Evolutionary conservation across 148 eudicot species (phyloP).

Genomic region (Simmondsia chinensis): DNA sequence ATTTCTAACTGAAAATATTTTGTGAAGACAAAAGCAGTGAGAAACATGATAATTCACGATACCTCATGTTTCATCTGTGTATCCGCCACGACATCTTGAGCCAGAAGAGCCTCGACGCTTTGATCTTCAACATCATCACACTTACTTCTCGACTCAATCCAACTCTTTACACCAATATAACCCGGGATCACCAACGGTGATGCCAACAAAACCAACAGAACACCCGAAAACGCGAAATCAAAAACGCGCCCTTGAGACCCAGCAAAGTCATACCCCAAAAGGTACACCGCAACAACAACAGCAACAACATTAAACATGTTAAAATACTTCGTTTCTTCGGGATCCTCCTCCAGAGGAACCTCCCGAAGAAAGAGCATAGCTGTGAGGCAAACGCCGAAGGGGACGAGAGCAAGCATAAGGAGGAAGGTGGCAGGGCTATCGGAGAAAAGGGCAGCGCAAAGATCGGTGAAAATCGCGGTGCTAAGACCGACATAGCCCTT

Average conservation of each 20-base stretch:
- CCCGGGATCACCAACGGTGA: slow-evolving; percentile 45
- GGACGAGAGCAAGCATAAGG: slow-evolving; percentile 44
- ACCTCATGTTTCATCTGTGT: slow-evolving; percentile 6
- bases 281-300: slow-evolving; percentile 48
- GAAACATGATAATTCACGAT: too few species aligned
- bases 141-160: slow-evolving; percentile 5
- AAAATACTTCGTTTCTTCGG: slow-evolving; percentile 39
- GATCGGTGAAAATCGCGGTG: slow-evolving; percentile 65
- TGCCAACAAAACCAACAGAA: slow-evolving; percentile 45
- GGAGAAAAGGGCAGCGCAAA: slow-evolving; percentile 48
- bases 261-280: slow-evolving; percentile 36
- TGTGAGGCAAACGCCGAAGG: slow-evolving; percentile 43
- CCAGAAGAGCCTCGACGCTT: slow-evolving; percentile 37
- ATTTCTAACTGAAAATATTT: too few species aligned
- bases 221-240: slow-evolving; percentile 23
- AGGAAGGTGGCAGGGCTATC: slow-evolving; percentile 49
- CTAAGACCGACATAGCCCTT: slow-evolving; percentile 72
- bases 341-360: slow-evolving; percentile 36
- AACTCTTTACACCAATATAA: slow-evolving; percentile 27
- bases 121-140: slow-evolving; percentile 27
- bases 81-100: slow-evolving; percentile 6
- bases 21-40: too few species aligned
- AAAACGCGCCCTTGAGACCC: slow-evolving; percentile 31
- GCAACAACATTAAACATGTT: slow-evolving; percentile 46
- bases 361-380: slow-evolving; percentile 63